A percentile compares a stretch with the other conserved stretches of the same genome.
These are phyloP conservation scores for Podaxis pistillaris DNA, from an alignment of 768 basidiomycete genomes.

Conservation along the genomic window DNA sequence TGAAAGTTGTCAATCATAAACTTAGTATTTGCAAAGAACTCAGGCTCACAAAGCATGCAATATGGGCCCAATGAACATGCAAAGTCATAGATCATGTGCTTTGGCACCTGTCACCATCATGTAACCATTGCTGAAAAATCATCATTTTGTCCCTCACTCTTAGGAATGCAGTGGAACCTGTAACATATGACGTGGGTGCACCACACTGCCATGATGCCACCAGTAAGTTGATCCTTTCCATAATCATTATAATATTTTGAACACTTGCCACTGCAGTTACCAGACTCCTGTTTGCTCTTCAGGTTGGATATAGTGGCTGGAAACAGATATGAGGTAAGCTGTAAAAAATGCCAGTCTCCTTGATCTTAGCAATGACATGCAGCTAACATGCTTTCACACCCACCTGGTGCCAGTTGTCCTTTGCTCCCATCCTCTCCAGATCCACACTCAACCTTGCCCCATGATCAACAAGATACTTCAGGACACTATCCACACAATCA, in stretches of 20 bases:
- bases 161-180: constrained; percentile 35
- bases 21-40: constrained; percentile 30
- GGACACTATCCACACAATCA: not conserved
- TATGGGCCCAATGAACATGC: constrained; percentile 33
- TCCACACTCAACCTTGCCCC: not conserved
- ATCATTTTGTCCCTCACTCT: constrained; percentile 35
- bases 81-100: constrained; percentile 33
- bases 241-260: constrained; percentile 32
- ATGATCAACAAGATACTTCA: not conserved
- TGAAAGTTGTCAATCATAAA: constrained; percentile 36
- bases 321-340: constrained; percentile 26
- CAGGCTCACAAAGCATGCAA: constrained; percentile 24
- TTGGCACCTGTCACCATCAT: constrained; percentile 28
- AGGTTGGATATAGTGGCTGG: constrained; percentile 26
- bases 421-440: not conserved
- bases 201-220: constrained; percentile 31
- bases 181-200: constrained; percentile 32
- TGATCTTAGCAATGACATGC: not conserved
- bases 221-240: constrained; percentile 24
- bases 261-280: constrained; percentile 26
- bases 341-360: constrained; percentile 28
- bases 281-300: constrained; percentile 21
- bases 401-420: not conserved
- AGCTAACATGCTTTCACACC: not conserved
- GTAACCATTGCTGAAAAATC: constrained; percentile 39